Percentiles rank a stretch among this genome's conserved stretches.
phyloP scores from a whole-genome alignment of 2,329 filamentous ascomycete species.

The Colletotrichum sojae region DNA sequence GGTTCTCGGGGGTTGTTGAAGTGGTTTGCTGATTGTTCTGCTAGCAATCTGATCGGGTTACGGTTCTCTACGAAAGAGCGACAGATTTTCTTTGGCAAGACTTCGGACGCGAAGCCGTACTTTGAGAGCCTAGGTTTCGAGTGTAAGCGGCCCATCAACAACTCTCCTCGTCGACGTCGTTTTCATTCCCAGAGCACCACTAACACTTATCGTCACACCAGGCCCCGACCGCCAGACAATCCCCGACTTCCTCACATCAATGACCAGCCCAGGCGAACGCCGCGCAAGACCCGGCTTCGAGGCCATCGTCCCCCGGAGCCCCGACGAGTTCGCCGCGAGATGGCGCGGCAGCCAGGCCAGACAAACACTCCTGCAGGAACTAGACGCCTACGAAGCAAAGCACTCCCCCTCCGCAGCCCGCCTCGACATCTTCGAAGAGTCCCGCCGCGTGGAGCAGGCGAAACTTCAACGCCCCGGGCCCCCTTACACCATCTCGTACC shows the following conservation, averaged over 20 bases:
- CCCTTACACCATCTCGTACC: slow-evolving; percentile 83
- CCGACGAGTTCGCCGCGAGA: slow-evolving; percentile 75
- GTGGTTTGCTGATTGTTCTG: neutral
- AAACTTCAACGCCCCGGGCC: slow-evolving; percentile 80
- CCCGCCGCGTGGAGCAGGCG: slow-evolving; percentile 63
- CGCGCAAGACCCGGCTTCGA: slow-evolving; percentile 71
- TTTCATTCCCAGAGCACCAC: no score
- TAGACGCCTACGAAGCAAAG: slow-evolving; percentile 11
- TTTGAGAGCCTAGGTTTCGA: slow-evolving; percentile 75
- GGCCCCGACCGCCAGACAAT: slow-evolving; percentile 67
- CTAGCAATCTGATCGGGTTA: slow-evolving; percentile 76
- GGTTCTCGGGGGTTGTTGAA: neutral
- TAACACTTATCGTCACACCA: no score
- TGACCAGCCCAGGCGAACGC: slow-evolving; percentile 76
- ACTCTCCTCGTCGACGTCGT: no score
- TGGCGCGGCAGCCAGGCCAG: slow-evolving; percentile 77
- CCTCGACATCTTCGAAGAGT: neutral
- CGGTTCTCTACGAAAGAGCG: slow-evolving; percentile 76
- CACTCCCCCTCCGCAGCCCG: slow-evolving; percentile 37
- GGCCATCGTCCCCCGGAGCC: slow-evolving; percentile 73
- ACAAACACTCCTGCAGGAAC: slow-evolving; percentile 70
- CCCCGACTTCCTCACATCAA: slow-evolving; percentile 78
- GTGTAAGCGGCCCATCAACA: no score
- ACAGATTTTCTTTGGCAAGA: slow-evolving; percentile 76
- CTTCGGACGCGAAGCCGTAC: slow-evolving; percentile 69